These are phyloP conservation scores for Rehmannia glutinosa DNA, from an alignment of 257 asterid species.

Conservation along the genomic window DNA sequence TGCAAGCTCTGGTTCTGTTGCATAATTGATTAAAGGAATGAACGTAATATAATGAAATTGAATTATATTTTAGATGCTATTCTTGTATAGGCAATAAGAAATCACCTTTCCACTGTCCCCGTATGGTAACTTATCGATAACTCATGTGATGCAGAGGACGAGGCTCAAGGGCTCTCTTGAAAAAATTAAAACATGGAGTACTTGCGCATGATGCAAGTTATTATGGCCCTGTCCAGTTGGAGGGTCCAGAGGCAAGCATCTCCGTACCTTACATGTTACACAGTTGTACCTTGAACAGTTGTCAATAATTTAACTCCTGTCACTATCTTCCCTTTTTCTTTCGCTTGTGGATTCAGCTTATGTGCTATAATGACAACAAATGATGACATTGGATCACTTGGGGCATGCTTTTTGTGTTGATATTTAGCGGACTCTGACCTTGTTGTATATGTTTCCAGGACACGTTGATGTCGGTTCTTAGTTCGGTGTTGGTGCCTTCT, in stretches of 20 bases:
- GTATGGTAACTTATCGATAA: neutral
- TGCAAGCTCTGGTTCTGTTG: no score
- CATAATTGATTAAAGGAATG: no score
- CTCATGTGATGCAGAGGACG: slow-evolving; percentile 53
- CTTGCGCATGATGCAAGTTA: no score
- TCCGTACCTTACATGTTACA: neutral
- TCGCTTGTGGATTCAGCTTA: neutral
- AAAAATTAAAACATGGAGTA: no score
- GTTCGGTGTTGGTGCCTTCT: no score
- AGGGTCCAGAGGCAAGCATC: slow-evolving; percentile 63
- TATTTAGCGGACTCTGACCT: slow-evolving; percentile 9
- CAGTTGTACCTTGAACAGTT: neutral
- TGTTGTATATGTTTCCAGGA: slow-evolving; percentile 44
- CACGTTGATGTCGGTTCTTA: no score
- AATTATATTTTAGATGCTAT: no score
- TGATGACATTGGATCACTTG: neutral
- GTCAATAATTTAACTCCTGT: no score
- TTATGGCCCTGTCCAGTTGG: no score
- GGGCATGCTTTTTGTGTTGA: neutral
- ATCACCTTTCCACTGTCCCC: neutral
- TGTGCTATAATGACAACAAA: neutral
- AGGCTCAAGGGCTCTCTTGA: no score
- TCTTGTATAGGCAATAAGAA: neutral
- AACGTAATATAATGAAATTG: no score
- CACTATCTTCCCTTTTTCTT: neutral